phyloP scores from a whole-genome alignment of 805 yeast species.

The Saturnispora serradocipensis region DNA sequence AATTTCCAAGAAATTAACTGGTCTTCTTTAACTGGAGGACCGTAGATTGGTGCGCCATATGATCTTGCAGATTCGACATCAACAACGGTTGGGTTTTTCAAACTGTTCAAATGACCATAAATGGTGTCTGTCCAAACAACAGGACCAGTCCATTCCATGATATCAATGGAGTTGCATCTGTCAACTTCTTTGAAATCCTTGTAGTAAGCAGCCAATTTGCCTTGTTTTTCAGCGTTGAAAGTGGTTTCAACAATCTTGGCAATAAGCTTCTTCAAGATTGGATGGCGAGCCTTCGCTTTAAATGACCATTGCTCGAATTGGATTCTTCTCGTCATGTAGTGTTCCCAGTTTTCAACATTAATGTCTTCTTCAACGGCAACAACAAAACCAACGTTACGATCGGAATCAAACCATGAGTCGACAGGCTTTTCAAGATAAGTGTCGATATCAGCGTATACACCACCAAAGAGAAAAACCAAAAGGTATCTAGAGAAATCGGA shows the following conservation, averaged over 20 bases:
- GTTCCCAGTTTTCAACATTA: constrained; percentile 44
- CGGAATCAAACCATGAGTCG: constrained; percentile 52
- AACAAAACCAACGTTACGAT: constrained; percentile 43
- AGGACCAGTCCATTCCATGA: constrained; percentile 71
- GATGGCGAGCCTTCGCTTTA: constrained; percentile 54
- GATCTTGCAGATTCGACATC: constrained; percentile 27
- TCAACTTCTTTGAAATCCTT: constrained; percentile 31
- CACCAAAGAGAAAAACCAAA: constrained; percentile 45
- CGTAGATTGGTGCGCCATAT: constrained; percentile 23
- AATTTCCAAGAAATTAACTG: constrained; percentile 27
- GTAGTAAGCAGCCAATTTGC: constrained; percentile 28
- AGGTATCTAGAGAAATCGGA: constrained; percentile 52
- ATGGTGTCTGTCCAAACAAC: constrained; percentile 73
- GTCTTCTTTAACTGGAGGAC: constrained; percentile 23
- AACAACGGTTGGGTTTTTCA: constrained; percentile 26
- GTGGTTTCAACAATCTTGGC: constrained; percentile 45
- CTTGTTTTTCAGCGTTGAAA: constrained; percentile 30
- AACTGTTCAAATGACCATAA: constrained; percentile 49
- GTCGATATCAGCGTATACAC: constrained; percentile 54
- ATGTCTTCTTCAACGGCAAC: constrained; percentile 48
- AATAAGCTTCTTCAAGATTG: constrained; percentile 45
- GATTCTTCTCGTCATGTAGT: constrained; percentile 41
- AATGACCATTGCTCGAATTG: constrained; percentile 58
- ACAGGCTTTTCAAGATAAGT: constrained; percentile 48
- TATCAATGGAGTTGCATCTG: constrained; percentile 34